Percentiles rank a stretch among this genome's conserved stretches.
phyloP scores from a whole-genome alignment of 2,329 filamentous ascomycete species.

The Hirsutella minnesotensis region DNA sequence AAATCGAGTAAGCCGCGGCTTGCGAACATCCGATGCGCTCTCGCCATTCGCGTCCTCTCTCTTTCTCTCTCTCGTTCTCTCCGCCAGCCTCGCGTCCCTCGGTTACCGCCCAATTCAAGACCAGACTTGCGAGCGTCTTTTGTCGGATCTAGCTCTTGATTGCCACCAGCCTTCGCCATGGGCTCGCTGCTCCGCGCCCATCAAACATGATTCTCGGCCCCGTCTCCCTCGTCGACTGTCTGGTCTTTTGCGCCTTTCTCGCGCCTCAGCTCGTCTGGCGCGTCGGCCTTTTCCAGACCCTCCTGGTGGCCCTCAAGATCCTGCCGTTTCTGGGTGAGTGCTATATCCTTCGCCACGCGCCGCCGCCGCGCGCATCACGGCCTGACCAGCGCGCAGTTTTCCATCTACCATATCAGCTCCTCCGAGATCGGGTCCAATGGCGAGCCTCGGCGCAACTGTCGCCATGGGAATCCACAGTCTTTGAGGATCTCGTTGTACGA shows the following conservation, averaged over 20 bases:
- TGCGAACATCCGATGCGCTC: no score
- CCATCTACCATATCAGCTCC: background rate
- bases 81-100: no score
- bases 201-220: constrained; percentile 57
- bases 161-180: constrained; percentile 2
- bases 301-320: constrained; percentile 44
- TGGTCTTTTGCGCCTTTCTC: constrained; percentile 60
- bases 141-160: no score
- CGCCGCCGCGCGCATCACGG: background rate
- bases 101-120: no score
- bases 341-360: background rate
- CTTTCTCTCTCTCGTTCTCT: no score
- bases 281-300: constrained; percentile 49
- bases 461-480: constrained; percentile 55
- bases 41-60: no score
- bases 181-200: background rate
- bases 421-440: constrained; percentile 17
- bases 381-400: background rate
- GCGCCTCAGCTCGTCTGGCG: constrained; percentile 59
- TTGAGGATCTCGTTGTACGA: constrained; percentile 67
- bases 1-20: no score
- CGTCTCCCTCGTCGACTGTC: constrained; percentile 64
- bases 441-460: constrained; percentile 40
- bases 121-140: no score
- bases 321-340: constrained; percentile 58